phyloP scores from a whole-genome alignment of 306 rosid genomes.

The Casuarina cunninghamiana region DNA sequence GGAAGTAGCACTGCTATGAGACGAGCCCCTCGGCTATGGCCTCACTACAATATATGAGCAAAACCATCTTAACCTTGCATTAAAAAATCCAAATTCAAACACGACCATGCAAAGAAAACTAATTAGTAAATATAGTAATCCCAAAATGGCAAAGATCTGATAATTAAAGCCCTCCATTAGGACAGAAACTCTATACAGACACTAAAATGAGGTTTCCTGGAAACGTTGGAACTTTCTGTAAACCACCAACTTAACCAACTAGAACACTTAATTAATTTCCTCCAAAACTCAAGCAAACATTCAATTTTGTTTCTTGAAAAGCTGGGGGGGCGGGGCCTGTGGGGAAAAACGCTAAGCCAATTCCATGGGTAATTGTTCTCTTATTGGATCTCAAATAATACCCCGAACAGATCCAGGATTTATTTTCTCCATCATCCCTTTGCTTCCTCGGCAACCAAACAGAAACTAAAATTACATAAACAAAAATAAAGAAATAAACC shows the following conservation, averaged over 20 bases:
- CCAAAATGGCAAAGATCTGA: neutral
- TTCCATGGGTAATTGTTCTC: too few species aligned
- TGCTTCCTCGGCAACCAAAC: slow-evolving; percentile 18
- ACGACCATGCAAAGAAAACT: slow-evolving; percentile 16
- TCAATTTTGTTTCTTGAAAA: neutral
- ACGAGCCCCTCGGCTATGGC: slow-evolving; percentile 27
- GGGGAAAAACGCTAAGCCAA: too few species aligned
- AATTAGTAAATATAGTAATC: slow-evolving; percentile 35
- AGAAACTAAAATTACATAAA: neutral
- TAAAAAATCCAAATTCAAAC: slow-evolving; percentile 32
- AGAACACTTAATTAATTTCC: neutral
- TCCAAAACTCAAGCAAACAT: neutral
- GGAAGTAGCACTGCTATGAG: slow-evolving; percentile 18
- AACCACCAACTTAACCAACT: neutral
- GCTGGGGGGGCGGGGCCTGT: neutral
- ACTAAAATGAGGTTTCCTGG: neutral
- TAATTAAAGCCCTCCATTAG: neutral
- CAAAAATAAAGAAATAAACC: slow-evolving; percentile 8
- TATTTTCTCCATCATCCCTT: neutral
- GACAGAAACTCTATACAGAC: neutral
- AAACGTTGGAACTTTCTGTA: neutral
- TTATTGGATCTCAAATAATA: neutral
- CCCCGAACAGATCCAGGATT: neutral
- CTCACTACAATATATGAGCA: slow-evolving; percentile 52
- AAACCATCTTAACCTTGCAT: slow-evolving; percentile 51